A percentile compares a stretch with the other conserved stretches of the same genome.
Conservation (phyloP, 2,329 filamentous ascomycete species). For the Beauveria varroae region DNA sequence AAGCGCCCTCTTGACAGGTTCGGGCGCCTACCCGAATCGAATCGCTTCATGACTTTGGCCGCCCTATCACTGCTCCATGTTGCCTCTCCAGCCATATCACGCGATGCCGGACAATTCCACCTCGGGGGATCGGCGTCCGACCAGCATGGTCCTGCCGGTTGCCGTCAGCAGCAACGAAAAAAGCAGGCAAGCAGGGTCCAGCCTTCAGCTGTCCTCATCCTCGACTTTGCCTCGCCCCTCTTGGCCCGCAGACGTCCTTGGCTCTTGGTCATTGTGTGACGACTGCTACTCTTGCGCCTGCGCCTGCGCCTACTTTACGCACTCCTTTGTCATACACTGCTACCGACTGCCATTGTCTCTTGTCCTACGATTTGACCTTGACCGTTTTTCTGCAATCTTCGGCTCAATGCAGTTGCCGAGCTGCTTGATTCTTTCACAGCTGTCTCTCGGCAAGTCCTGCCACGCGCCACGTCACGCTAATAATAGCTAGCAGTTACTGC, state of each 20-base stretch:
- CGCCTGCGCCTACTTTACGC: not conserved
- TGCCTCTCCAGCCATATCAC: not conserved
- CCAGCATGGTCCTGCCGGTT: not conserved
- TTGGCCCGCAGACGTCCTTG: not conserved
- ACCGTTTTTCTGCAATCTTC: not conserved
- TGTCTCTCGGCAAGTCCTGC: not conserved
- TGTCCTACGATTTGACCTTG: not conserved
- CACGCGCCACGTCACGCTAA: not conserved
- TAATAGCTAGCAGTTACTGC: not conserved
- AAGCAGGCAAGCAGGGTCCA: not conserved
- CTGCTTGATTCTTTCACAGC: not conserved
- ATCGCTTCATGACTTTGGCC: not conserved
- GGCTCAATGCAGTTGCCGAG: not conserved
- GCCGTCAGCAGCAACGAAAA: not conserved
- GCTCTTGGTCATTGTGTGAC: not conserved
- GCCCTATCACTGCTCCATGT: not conserved
- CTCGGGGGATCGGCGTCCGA: slow-evolving; percentile 5
- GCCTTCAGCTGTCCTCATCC: not conserved
- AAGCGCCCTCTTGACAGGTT: not conserved
- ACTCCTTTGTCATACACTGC: not conserved
- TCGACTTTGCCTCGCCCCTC: not conserved
- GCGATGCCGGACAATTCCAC: not conserved
- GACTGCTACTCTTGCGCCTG: too few species aligned
- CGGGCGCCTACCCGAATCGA: not conserved
- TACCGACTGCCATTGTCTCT: not conserved